Evolutionary conservation across 139 green algal genomes (phyloP).

Genomic region (Pseudopediastrum boryanum): DNA sequence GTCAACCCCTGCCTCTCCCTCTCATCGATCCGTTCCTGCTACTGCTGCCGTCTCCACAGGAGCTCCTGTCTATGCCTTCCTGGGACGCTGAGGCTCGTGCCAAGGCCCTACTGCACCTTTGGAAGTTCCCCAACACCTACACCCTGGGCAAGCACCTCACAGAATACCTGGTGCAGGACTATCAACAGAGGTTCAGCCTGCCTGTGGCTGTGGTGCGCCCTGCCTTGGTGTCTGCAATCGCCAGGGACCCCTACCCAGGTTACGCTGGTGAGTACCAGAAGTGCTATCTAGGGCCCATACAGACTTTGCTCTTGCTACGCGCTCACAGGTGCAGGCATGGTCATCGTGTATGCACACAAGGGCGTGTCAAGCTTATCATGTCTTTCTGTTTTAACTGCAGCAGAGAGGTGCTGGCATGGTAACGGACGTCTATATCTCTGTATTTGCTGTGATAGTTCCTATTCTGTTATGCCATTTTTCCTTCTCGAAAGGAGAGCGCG

Average conservation of each 20-base stretch:
- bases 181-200: slow-evolving; percentile 15
- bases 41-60: slow-evolving; percentile 8
- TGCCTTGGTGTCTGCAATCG: slow-evolving; percentile 50
- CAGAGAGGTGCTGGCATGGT: too few species aligned
- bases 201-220: slow-evolving; percentile 55
- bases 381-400: too few species aligned
- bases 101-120: slow-evolving; percentile 30
- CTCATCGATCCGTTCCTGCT: background rate
- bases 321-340: too few species aligned
- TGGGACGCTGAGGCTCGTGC: slow-evolving; percentile 33
- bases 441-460: too few species aligned
- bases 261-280: slow-evolving; percentile 8
- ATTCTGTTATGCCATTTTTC: too few species aligned
- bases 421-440: too few species aligned
- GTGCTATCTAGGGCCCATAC: background rate
- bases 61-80: slow-evolving; percentile 38
- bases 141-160: slow-evolving; percentile 59
- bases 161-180: slow-evolving; percentile 60
- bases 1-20: background rate
- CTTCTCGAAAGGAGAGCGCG: too few species aligned
- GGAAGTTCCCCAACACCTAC: slow-evolving; percentile 65
- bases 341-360: too few species aligned
- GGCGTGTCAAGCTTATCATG: too few species aligned
- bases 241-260: slow-evolving; percentile 55
- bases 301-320: too few species aligned